A percentile compares a stretch with the other conserved stretches of the same genome.
Evolutionary conservation across 352 stramenopile genomes (phyloP).

Genomic region (Globisporangium nagaii): DNA sequence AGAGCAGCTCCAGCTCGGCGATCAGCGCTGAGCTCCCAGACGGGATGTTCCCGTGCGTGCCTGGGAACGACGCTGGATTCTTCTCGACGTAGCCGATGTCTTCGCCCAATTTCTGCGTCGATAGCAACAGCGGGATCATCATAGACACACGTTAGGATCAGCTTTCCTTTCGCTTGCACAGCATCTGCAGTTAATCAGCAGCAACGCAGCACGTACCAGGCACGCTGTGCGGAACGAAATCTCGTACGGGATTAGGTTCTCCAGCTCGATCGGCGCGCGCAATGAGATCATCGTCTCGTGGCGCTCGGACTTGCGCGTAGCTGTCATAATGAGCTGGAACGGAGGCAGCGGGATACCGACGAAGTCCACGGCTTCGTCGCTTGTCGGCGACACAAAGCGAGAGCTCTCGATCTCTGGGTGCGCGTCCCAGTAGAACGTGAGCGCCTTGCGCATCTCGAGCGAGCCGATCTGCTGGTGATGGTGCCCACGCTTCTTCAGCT

Average conservation of each 20-base stretch:
- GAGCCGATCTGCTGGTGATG: slow-evolving; percentile 44
- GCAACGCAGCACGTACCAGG: slow-evolving; percentile 29
- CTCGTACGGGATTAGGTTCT: slow-evolving; percentile 75
- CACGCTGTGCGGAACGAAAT: slow-evolving; percentile 70
- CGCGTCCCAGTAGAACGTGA: slow-evolving; percentile 77
- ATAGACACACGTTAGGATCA: too few species aligned
- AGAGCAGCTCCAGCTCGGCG: slow-evolving; percentile 65
- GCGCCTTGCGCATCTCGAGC: slow-evolving; percentile 50
- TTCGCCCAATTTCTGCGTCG: slow-evolving; percentile 61
- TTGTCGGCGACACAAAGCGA: neutral
- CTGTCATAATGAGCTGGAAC: slow-evolving; percentile 74
- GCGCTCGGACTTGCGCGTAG: slow-evolving; percentile 64
- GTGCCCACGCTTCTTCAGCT: slow-evolving; percentile 21
- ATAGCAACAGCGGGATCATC: too few species aligned
- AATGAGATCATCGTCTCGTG: slow-evolving; percentile 72
- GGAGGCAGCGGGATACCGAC: slow-evolving; percentile 37
- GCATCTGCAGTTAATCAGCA: too few species aligned
- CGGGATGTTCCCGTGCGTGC: slow-evolving; percentile 40
- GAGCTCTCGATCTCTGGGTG: slow-evolving; percentile 16
- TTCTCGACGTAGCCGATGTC: slow-evolving; percentile 59
- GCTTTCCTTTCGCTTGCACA: too few species aligned
- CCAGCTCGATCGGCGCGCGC: slow-evolving; percentile 57
- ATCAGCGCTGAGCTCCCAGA: slow-evolving; percentile 55
- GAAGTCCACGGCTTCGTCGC: slow-evolving; percentile 4
- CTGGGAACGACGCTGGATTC: slow-evolving; percentile 63